Base-by-base conservation (phyloP, 768 basidiomycete genomes). In the Plicaturopsis crispa region DNA sequence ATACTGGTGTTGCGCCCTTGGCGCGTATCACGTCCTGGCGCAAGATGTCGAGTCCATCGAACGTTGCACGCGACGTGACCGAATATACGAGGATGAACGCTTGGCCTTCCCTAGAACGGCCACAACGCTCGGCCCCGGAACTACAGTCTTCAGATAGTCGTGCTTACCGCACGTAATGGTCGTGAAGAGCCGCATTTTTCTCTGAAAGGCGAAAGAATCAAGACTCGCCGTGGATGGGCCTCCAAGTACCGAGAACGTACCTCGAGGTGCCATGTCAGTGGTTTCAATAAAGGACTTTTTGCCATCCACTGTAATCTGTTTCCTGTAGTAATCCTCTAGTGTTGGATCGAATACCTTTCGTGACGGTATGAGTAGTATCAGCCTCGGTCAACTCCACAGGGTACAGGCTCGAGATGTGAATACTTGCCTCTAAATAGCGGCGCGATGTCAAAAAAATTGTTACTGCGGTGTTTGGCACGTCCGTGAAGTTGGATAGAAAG, bases 1-100 rank as follows among this genome's bases (percentile, higher is more conserved):
- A 44, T 6, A 48, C 38, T 8, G 43, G 38, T 14, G 43, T 42
- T 16, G 53, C 48, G n/a, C 37, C 32, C 32, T 47, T 48, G 4
- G 40, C 35, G 34, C 46, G 47, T 19, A 47, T 53, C n/a, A 57
- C 42, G 41, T 49, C 48, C 31, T 52, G 42, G 36, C 47, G 53
- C 10, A 51, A 48, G 18, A 46, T 44, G 16, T 51, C 48, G n/a
- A 55, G 34, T 16, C 53, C 48, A 24, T 60, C 47, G 31, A 56
- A 57, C 6, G 48, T 53, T 14, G 43, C 34, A 20, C 54, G 42
- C 14, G 48, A 49, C 20, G 28, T 31, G 14, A 39, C 24, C 35
- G 24, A 28, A 11, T 13, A 21, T 21, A n/a, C 24, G 20, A 18
- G 26, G 14, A 28, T 28, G 14, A 28, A 28, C 14, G 10, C 26